Base-by-base conservation (phyloP, 2,329 filamentous ascomycete species). In the Escovopsis sp. region DNA sequence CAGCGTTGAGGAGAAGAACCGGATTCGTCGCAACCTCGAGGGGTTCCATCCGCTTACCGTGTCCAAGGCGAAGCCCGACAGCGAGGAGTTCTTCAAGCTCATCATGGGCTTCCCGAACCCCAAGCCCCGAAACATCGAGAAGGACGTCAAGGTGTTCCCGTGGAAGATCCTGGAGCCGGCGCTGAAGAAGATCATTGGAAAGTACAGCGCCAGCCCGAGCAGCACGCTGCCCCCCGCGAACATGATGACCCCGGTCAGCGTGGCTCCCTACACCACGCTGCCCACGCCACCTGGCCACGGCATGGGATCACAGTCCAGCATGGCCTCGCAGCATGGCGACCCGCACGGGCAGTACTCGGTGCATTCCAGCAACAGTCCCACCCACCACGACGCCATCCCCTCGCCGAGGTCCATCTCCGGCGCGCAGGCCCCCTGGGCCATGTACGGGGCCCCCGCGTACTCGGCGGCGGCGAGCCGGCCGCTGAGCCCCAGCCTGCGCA, bases 101-200 rank as follows among this genome's bases (percentile, higher is more conserved):
- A 96, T 98, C 64, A 98, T 98, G 91, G 85, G 79, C 2, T 96
- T 96, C 57, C 86, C 87, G 11, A 84, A 82, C 46, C 91, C 91
- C 2, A 96, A 96, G 63, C 91, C 91, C 14, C 75, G 91, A 47
- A 95, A 96, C 57, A 98, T 98, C 49, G 91, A 96, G 67, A 98
- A 98, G 66, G 89, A 96, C 55, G 88, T 98, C 57, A 98, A 98
- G 65, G 91, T 96, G 11, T 98, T 96, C 56, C 82, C 87, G 5
- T 98, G 91, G 91, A 91, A 87, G 61, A 85, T 91, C 45, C 71
- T 98, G 36, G 75, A 76, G 39, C 74, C 79, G 45, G 89, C 91
- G 0, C 71, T 98, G 50, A 94, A 93, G 72, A 98, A 98, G 70
- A 96, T 98, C 55, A 94, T 98, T 58, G 81, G 85, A 54, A 98